These are phyloP conservation scores for Amphibolis antarctica DNA, from an alignment of 106 monocot genomes.

Conservation along the genomic window DNA sequence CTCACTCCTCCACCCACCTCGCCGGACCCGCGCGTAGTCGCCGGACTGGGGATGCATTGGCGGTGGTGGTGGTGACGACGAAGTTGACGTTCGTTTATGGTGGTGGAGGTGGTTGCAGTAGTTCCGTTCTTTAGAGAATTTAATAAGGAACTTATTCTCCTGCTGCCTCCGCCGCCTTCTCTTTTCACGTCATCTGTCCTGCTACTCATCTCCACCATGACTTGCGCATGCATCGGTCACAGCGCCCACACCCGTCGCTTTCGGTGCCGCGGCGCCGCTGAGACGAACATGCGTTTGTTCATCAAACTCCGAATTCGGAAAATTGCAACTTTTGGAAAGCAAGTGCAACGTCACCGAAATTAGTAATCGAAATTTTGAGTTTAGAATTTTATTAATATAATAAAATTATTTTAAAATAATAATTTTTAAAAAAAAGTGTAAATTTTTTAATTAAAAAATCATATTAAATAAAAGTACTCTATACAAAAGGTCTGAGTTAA, in stretches of 20 bases:
- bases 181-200: neutral
- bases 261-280: constrained; percentile 4
- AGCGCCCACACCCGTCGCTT: constrained; percentile 7
- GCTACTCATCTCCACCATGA: neutral
- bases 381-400: too few relatives aligned
- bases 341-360: too few relatives aligned
- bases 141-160: neutral
- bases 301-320: too few relatives aligned
- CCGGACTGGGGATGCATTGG: neutral
- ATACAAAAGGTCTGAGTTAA: too few relatives aligned
- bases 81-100: neutral
- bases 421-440: too few relatives aligned
- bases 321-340: too few relatives aligned
- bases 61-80: neutral
- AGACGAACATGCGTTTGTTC: too few relatives aligned
- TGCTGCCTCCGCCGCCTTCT: neutral
- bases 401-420: too few relatives aligned
- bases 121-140: neutral
- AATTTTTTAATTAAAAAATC: too few relatives aligned
- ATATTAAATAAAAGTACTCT: too few relatives aligned
- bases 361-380: too few relatives aligned
- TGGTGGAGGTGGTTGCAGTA: neutral
- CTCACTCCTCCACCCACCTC: neutral
- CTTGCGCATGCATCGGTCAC: neutral
- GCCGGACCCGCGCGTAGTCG: neutral